Base-by-base conservation (phyloP, 2,329 filamentous ascomycete species). In the Arthrobotrys pseudoclavata region DNA sequence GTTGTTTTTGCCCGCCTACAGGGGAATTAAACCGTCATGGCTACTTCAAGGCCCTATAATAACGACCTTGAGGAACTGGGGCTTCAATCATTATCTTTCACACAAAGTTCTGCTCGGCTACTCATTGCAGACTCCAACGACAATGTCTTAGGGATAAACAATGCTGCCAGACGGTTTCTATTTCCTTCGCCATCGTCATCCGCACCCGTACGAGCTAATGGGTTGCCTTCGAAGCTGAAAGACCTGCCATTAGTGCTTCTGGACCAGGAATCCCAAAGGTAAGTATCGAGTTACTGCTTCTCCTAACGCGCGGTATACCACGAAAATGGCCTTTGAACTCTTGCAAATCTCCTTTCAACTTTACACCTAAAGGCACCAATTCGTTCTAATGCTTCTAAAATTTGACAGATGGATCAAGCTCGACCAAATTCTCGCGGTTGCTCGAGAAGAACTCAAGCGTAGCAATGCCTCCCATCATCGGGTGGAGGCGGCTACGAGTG, bases 401-500 rank as follows among this genome's bases (percentile, higher is more conserved):
- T 24, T 52, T 61, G 12, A 68, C 42, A 71, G 69, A 45, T 71
- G 67, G 74, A 72, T 78, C 52, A 71, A 72, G 34, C 67, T 78
- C 47, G 60, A 78, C 31, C 74, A 78, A 63, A 63, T 78, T 6
- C 60, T 78, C 20, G 62, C 67, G 31, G 72, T 72, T 42, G 61
- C 69, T 52, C 67, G 66, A 42, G 74, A 78, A 37, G 67, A 78
- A 34, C 52, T 68, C 24, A 71, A 72, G 52, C 29, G 18, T 37
- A 63, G 63, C 37, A 47, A 67, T 29, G 20, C 31, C 53, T 67
- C 68, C 6, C 61, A 71, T 40, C 69, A 72, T 57, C 53, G 61
- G 20, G 67, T 78, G 37, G 74, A 78, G 15, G 74, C 74, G 0
- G 45, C 37, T 31, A 71, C 69, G 5, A 64, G 37, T 50, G 22